A percentile compares a stretch with the other conserved stretches of the same genome.
These are phyloP conservation scores for Dipodascopsis uninucleata DNA, from an alignment of 805 yeast species.

Conservation along the genomic window DNA sequence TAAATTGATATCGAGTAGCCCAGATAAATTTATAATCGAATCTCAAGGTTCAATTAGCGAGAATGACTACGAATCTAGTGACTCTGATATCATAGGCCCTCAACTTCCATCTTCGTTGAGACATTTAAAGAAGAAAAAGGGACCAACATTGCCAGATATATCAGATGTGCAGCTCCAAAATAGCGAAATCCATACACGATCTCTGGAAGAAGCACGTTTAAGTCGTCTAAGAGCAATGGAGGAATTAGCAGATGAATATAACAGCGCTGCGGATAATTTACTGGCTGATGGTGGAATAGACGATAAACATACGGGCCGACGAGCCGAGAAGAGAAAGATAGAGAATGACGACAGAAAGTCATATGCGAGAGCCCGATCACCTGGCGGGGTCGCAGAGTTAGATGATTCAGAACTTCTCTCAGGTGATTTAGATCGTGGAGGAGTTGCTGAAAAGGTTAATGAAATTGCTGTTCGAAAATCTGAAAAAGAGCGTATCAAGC, in stretches of 20 bases:
- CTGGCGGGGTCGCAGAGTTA: constrained; percentile 22
- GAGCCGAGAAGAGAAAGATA: constrained; percentile 19
- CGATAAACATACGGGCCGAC: constrained; percentile 6
- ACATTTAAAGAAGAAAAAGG: constrained; percentile 2
- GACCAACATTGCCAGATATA: constrained; percentile 18
- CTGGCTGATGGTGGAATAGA: constrained; percentile 8
- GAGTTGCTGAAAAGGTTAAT: constrained; percentile 9
- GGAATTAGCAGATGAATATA: not conserved
- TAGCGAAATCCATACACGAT: constrained; percentile 2
- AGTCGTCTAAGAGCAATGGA: constrained; percentile 1
- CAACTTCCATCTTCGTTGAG: constrained; percentile 4
- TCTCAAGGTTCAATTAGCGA: not conserved
- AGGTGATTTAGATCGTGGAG: constrained; percentile 6
- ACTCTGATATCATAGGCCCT: constrained; percentile 17
- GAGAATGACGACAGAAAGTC: constrained; percentile 20
- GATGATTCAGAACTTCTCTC: constrained; percentile 17
- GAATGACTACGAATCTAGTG: constrained; percentile 7
- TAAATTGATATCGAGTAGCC: not conserved
- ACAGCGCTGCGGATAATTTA: constrained; percentile 18
- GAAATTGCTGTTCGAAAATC: constrained; percentile 16
- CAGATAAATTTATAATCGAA: not conserved
- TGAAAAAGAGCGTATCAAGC: constrained; percentile 18
- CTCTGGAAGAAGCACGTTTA: constrained; percentile 12
- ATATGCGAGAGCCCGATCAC: constrained; percentile 11
- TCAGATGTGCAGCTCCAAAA: constrained; percentile 14